These are phyloP conservation scores for Globisporangium cederbergense DNA, from an alignment of 352 stramenopile species.

Conservation along the genomic window DNA sequence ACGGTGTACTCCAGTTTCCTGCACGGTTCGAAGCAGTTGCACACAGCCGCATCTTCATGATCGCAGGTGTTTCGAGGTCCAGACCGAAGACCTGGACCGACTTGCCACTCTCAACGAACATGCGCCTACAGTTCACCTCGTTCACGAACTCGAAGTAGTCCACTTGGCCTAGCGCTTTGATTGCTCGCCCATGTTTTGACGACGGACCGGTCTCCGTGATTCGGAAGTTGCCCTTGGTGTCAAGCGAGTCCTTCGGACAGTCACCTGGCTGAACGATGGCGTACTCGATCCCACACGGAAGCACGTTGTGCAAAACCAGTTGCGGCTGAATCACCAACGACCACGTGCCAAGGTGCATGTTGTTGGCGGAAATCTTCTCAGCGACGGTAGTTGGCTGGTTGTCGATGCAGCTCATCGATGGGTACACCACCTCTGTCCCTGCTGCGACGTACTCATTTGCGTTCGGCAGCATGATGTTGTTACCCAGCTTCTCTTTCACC, in stretches of 20 bases:
- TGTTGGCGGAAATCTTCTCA: constrained; percentile 71
- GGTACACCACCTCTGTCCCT: constrained; percentile 67
- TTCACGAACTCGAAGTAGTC: constrained; percentile 78
- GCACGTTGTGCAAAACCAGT: constrained; percentile 75
- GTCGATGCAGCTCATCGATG: constrained; percentile 70
- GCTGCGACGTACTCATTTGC: constrained; percentile 35
- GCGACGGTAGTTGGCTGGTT: constrained; percentile 78
- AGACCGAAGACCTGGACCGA: constrained; percentile 80
- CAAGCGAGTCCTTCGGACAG: constrained; percentile 58
- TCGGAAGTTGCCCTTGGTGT: constrained; percentile 54
- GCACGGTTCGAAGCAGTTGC: constrained; percentile 45
- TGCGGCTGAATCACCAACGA: constrained; percentile 81
- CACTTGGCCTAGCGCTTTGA: constrained; percentile 43
- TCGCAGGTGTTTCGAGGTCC: constrained; percentile 53
- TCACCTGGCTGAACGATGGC: constrained; percentile 74
- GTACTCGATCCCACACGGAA: constrained; percentile 83
- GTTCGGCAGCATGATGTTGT: constrained; percentile 50
- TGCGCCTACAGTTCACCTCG: constrained; percentile 72
- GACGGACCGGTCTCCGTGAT: constrained; percentile 29
- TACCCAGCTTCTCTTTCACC: constrained; percentile 68
- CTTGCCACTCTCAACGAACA: constrained; percentile 78
- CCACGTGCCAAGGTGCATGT: constrained; percentile 54
- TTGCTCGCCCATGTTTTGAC: constrained; percentile 37
- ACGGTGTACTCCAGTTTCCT: constrained; percentile 54
- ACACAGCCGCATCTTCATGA: constrained; percentile 79